Base-by-base conservation (phyloP, 305 asterid species). In the Solanum hybrid region DNA sequence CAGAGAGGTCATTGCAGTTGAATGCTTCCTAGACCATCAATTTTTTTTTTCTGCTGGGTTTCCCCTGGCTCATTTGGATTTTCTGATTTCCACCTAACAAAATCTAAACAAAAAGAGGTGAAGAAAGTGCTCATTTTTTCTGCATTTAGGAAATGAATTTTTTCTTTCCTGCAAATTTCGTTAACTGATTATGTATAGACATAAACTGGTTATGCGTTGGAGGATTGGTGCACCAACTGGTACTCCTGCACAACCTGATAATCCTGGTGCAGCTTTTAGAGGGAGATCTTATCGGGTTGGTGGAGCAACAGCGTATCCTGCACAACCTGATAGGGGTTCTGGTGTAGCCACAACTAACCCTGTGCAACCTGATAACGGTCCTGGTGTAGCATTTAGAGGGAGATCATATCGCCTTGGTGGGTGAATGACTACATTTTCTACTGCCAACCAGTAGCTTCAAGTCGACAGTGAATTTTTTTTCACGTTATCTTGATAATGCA, bases 221-320 rank as follows among this genome's bases (percentile, higher is more conserved):
- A 96, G 95, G 93, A 96, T 96, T 32, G 98, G 98, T 80, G 95
- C 94, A 77, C 98, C 97, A 17, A 26, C 89, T 7, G 87, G 17
- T 88, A 84, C 83, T 10, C 91, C 93, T 65, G 45, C 92, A 24
- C 91, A 75, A 81, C 77, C 77, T 84, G 88, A 84, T 84, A 82
- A 86, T 89, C 26, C 84, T 8, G 90, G 91, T 57, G 83, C 89
- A 32, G 87, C 90, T 29, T 97, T 97, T 92, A 93, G 98, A 86
- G 99, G 99, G 89, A 94, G 99, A 93, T 96, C 99, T 32, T 57
- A 95, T 91, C 98, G 98, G 27, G 90, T 96, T 38, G 93, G 94
- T 45, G 95, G 95, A 77, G 76, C 29, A 84, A 84, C 88, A 51
- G 88, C n/a, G n/a, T 51, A 84, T 84, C 88, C 88, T 51, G 88